Evolutionary conservation across 371 early-diverging fungal genomes (phyloP).

Genomic region (Coemansia sp.): DNA sequence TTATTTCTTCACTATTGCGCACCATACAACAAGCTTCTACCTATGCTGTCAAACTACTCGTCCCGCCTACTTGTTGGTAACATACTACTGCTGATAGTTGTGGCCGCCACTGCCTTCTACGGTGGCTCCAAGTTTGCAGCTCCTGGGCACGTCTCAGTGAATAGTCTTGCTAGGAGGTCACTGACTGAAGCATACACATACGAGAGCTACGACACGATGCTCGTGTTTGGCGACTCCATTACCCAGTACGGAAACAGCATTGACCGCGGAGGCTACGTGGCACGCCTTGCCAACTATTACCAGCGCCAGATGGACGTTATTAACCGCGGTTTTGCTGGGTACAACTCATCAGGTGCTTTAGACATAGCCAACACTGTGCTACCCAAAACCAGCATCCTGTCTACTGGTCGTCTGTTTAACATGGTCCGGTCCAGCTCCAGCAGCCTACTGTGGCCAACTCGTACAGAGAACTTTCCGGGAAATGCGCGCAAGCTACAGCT

Average conservation of each 20-base stretch:
- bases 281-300: constrained; percentile 63
- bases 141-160: no score
- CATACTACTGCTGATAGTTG: no score
- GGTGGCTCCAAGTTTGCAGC: no score
- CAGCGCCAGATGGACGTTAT: constrained; percentile 70
- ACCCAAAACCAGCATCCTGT: neutral
- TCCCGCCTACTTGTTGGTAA: no score
- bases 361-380: neutral
- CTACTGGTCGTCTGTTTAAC: no score
- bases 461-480: neutral
- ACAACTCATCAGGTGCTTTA: constrained; percentile 7
- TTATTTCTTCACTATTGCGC: no score
- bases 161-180: no score
- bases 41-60: no score
- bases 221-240: constrained; percentile 70
- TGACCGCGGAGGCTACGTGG: constrained; percentile 61
- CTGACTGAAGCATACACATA: no score
- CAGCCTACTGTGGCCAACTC: neutral
- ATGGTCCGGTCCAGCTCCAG: neutral
- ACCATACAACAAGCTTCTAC: no score
- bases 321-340: constrained; percentile 78
- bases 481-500: neutral
- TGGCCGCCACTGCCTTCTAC: no score
- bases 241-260: constrained; percentile 68
- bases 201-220: constrained; percentile 31